Conservation (phyloP, 2,329 filamentous ascomycete species). For the Xylaria sp. region DNA sequence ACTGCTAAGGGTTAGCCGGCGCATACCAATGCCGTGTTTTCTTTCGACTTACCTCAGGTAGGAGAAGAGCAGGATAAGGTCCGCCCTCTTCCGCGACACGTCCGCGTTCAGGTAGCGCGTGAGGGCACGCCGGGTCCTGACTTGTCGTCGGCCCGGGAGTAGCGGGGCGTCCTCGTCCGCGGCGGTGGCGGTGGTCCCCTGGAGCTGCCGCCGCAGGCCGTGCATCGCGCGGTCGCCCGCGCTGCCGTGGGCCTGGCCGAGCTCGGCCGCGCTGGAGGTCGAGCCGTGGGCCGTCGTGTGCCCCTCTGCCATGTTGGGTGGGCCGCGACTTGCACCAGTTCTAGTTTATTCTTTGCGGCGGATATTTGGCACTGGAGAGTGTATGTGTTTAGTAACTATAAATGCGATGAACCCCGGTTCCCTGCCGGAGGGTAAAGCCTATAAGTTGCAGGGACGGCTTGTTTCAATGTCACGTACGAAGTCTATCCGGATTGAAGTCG, state of each 20-base stretch:
- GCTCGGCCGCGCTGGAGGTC: neutral
- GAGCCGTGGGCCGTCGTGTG: neutral
- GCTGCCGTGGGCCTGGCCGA: neutral
- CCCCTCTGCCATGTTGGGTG: no score
- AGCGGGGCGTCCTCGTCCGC: neutral
- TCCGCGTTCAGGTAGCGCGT: neutral
- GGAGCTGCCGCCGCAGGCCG: neutral
- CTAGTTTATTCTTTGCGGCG: no score
- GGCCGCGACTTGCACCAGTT: neutral
- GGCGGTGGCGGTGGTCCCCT: neutral
- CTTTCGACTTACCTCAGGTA: neutral
- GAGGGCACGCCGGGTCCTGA: neutral
- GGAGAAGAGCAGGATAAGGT: conserved; percentile 2
- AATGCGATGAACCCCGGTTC: no score
- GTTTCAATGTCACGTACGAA: neutral
- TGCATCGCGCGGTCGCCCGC: neutral
- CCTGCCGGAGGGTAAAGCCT: no score
- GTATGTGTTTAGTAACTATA: no score
- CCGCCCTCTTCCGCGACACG: neutral
- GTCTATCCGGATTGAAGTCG: no score
- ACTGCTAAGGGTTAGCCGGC: no score
- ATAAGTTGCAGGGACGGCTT: no score
- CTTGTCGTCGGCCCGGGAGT: neutral
- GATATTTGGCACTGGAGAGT: no score
- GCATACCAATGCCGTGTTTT: no score